A percentile compares a stretch with the other conserved stretches of the same genome.
These are phyloP conservation scores for Globisporangium iwayamae DNA, from an alignment of 352 stramenopile species.

Conservation along the genomic window DNA sequence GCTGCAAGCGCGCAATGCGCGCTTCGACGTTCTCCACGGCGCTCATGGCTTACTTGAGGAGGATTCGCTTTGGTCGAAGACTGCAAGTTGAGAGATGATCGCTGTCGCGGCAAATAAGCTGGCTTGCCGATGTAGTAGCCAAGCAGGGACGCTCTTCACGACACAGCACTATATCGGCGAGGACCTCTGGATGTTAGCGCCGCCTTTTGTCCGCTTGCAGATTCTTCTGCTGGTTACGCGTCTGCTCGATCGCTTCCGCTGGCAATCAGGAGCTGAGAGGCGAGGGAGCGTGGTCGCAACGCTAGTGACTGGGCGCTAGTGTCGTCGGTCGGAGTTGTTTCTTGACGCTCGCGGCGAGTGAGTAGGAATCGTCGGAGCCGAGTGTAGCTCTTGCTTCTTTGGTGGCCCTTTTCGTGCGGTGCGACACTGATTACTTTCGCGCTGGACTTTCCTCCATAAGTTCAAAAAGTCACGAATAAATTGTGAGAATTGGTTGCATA, in stretches of 20 bases:
- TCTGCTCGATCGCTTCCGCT: background rate
- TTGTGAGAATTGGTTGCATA: too few relatives aligned
- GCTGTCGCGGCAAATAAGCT: background rate
- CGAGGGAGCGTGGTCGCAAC: background rate
- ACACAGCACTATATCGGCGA: background rate
- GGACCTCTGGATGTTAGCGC: background rate
- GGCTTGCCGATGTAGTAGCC: background rate
- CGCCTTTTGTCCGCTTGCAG: background rate
- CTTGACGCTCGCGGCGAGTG: background rate
- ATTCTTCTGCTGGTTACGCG: background rate
- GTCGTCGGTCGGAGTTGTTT: background rate
- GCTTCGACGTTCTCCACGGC: conserved; percentile 63
- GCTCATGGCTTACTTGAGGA: conserved; percentile 33
- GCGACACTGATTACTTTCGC: background rate
- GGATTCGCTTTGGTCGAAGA: background rate
- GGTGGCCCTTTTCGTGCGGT: background rate
- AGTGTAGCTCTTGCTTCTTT: background rate
- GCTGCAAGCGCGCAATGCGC: conserved; percentile 50
- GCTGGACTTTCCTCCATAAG: conserved; percentile 14
- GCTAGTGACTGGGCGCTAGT: too few relatives aligned
- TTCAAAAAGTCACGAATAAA: background rate
- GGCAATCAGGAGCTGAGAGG: background rate
- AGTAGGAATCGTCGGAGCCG: too few relatives aligned
- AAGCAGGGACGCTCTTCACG: background rate
- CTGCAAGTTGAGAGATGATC: background rate